phyloP scores from a whole-genome alignment of 352 stramenopile species.

The Detonula confervacea region DNA sequence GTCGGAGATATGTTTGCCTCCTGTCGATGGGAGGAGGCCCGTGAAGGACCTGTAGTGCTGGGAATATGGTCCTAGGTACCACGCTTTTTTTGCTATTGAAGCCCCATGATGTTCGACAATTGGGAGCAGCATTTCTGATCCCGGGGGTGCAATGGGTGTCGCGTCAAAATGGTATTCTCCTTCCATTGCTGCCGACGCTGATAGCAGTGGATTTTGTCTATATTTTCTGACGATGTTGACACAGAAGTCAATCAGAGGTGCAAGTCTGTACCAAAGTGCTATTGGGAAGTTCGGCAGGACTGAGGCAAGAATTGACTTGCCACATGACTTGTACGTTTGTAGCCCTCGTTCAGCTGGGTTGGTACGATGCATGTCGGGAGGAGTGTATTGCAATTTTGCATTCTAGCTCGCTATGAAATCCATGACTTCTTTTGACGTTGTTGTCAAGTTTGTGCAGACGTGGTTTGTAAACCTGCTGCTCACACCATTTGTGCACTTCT shows the following conservation, averaged over 20 bases:
- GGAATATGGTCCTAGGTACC: not conserved
- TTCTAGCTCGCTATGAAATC: constrained; percentile 17
- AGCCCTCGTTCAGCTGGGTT: constrained; percentile 61
- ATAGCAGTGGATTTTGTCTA: constrained; percentile 44
- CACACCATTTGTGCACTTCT: too few relatives aligned
- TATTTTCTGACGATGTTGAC: constrained; percentile 46
- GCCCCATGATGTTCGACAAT: too few relatives aligned
- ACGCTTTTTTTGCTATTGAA: too few relatives aligned
- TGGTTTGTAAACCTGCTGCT: too few relatives aligned
- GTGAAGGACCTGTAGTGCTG: constrained; percentile 15
- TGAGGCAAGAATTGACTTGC: constrained; percentile 40
- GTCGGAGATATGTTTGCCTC: not conserved
- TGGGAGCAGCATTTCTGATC: not conserved
- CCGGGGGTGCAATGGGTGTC: constrained; percentile 35
- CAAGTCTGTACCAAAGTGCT: constrained; percentile 35
- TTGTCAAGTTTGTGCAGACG: constrained; percentile 42
- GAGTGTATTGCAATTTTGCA: constrained; percentile 14
- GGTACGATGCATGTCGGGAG: constrained; percentile 44
- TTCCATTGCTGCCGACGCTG: constrained; percentile 34
- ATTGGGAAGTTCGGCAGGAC: constrained; percentile 26
- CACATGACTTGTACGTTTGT: constrained; percentile 60
- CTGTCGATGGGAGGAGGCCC: not conserved
- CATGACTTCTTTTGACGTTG: constrained; percentile 27
- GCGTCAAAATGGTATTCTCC: constrained; percentile 47
- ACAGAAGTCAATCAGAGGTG: constrained; percentile 36